Conservation (phyloP, 768 basidiomycete genomes). For the Tricholoma matsutake region DNA sequence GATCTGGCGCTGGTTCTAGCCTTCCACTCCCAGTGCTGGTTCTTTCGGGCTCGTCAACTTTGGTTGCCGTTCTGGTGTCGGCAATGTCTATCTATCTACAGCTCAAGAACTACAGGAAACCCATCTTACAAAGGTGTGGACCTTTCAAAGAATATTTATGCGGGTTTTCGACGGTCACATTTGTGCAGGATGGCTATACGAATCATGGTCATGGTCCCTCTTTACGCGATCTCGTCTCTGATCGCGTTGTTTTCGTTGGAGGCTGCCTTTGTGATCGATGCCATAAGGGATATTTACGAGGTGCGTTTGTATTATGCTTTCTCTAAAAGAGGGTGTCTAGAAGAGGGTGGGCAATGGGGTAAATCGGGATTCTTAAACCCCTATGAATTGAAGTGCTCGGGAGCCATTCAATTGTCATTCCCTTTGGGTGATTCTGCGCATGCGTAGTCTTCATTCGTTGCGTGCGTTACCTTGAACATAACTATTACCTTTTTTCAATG, state of each 20-base stretch:
- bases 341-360: neutral
- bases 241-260: conserved; percentile 93
- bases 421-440: neutral
- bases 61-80: conserved; percentile 71
- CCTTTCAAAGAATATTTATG: neutral
- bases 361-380: neutral
- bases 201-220: conserved; percentile 95
- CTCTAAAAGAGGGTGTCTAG: neutral
- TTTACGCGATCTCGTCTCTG: conserved; percentile 88
- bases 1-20: conserved; percentile 57
- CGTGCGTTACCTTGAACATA: neutral
- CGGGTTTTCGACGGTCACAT: neutral
- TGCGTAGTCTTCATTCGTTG: neutral
- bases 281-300: conserved; percentile 93
- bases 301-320: conserved; percentile 38
- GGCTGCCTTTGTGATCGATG: conserved; percentile 96
- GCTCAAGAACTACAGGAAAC: conserved; percentile 84
- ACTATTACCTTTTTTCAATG: neutral
- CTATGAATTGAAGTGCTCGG: neutral
- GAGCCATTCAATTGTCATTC: neutral
- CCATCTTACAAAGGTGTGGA: conserved; percentile 69
- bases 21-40: conserved; percentile 54
- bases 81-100: conserved; percentile 76
- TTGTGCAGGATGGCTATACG: conserved; percentile 77
- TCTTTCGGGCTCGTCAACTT: conserved; percentile 59